Base-by-base conservation (phyloP, 2,329 filamentous ascomycete species). In the Penicillium sp. region DNA sequence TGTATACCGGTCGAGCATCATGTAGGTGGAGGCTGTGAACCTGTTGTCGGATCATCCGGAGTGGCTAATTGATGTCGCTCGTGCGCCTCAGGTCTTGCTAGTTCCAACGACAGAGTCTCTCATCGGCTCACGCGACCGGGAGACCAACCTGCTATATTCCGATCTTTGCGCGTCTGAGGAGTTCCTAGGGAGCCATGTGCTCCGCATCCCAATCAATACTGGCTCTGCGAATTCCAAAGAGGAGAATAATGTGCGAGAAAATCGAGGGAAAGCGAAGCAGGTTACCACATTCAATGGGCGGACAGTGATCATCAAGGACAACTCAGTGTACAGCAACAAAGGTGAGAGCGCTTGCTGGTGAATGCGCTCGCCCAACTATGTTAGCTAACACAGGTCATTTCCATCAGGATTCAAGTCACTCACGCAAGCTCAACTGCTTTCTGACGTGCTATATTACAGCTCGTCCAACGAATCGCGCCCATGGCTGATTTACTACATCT, bases 401-500 rank as follows among this genome's bases (percentile, higher is more conserved):
- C 8, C 38, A 26, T 22, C 58, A 95, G 90, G 92, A 50, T 99
- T 97, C 82, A 96, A 94, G 77, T 86, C 86, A 34, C 80, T 97
- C 60, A 92, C 90, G 61, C 94, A 97, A 72, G 90, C 92, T 32
- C 92, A 94, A 70, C 79, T 97, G 34, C 79, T 97, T 55, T 84
- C 84, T 69, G 95, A 99, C 74, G 81, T 84, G 37, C 83, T 96
- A 38, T 97, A 91, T 83, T 96, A 95, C 69, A 88, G 91, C 47
- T 90, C 97, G 68, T 86, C 85, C n/a, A 84, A 90, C 66, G 93
- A 97, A 66, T 88, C 90, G 14, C 88, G 92, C 65, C 90, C 92
- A 82, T 99, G 94, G 92, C 85, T 99, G 42, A 83, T 99, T 58
- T 97, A 97, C 81, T 97, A 92, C 74, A 96, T 99, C 61, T 94